These are phyloP conservation scores for Lenzites betulinus DNA, from an alignment of 768 basidiomycete genomes.

Conservation along the genomic window DNA sequence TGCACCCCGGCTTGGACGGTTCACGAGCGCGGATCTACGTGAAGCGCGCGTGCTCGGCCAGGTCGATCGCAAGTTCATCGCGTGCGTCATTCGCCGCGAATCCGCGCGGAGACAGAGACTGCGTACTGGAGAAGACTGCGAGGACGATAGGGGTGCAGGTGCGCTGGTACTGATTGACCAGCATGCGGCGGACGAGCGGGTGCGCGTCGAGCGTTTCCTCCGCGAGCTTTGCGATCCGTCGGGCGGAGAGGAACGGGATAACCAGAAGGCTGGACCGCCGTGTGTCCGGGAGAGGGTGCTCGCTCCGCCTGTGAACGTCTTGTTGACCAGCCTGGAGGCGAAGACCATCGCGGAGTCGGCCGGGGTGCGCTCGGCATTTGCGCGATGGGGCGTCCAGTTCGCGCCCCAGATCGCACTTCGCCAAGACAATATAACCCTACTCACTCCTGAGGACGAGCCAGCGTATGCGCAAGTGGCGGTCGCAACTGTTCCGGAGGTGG, in stretches of 20 bases:
- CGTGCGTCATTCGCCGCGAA: slow-evolving; percentile 51
- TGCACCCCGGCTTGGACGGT: slow-evolving; percentile 24
- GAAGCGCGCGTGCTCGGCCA: slow-evolving; percentile 72
- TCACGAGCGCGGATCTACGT: slow-evolving; percentile 56
- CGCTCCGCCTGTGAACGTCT: slow-evolving; percentile 56
- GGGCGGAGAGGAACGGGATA: slow-evolving; percentile 11
- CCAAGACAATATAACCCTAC: slow-evolving; percentile 20
- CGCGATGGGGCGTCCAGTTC: slow-evolving; percentile 72
- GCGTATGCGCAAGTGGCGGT: slow-evolving; percentile 69
- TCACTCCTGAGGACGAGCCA: slow-evolving; percentile 30
- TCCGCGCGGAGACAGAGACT: slow-evolving; percentile 29
- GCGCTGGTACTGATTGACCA: slow-evolving; percentile 87
- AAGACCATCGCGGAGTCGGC: slow-evolving; percentile 45
- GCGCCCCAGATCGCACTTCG: slow-evolving; percentile 32
- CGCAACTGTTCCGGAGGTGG: slow-evolving; percentile 62
- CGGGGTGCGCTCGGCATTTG: slow-evolving; percentile 50
- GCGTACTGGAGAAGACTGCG: slow-evolving; percentile 20
- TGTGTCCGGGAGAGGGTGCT: slow-evolving; percentile 44
- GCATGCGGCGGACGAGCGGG: slow-evolving; percentile 96
- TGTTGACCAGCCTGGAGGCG: slow-evolving; percentile 70
- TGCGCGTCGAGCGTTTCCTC: slow-evolving; percentile 86
- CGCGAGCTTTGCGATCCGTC: slow-evolving; percentile 72
- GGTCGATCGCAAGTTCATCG: slow-evolving; percentile 90
- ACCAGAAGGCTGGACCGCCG: too few species aligned
- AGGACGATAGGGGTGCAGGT: slow-evolving; percentile 11